These are phyloP conservation scores for Hevea brasiliensis DNA, from an alignment of 345 rosid species.

Conservation along the genomic window DNA sequence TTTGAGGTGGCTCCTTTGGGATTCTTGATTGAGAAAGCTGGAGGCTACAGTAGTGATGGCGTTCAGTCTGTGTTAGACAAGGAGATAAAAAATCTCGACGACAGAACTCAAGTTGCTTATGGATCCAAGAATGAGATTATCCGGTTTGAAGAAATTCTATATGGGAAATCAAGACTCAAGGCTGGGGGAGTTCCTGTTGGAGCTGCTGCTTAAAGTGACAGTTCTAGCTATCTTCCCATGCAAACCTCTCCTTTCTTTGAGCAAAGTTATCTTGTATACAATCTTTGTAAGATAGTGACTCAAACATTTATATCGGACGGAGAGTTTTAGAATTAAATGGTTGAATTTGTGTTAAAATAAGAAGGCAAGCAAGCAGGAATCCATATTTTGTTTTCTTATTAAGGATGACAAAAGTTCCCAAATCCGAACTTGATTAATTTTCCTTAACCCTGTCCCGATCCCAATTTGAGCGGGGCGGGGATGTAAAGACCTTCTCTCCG, in stretches of 20 bases:
- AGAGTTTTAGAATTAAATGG: not conserved
- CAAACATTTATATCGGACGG: not conserved
- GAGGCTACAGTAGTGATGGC: slow-evolving; percentile 93
- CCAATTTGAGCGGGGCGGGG: too few species aligned
- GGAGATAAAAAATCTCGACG: slow-evolving; percentile 66
- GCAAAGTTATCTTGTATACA: not conserved
- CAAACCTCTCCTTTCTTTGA: not conserved
- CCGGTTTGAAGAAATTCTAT: slow-evolving; percentile 83
- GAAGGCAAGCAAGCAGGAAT: not conserved
- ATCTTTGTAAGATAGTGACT: slow-evolving; percentile 2
- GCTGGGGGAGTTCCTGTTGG: slow-evolving; percentile 51
- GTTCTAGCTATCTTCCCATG: not conserved
- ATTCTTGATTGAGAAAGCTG: slow-evolving; percentile 78
- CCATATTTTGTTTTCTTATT: slow-evolving; percentile 8
- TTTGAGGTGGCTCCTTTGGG: slow-evolving; percentile 95
- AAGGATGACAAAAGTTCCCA: too few species aligned
- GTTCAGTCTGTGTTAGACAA: slow-evolving; percentile 67
- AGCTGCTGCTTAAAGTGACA: slow-evolving; percentile 21
- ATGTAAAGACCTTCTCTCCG: too few species aligned
- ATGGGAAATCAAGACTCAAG: slow-evolving; percentile 87
- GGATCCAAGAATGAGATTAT: slow-evolving; percentile 93
- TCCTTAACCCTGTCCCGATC: too few species aligned
- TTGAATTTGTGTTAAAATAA: slow-evolving; percentile 5
- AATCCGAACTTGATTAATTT: too few species aligned
- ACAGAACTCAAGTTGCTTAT: slow-evolving; percentile 95